Conservation (phyloP, 352 stramenopile genomes). For the Peronospora destructor region DNA sequence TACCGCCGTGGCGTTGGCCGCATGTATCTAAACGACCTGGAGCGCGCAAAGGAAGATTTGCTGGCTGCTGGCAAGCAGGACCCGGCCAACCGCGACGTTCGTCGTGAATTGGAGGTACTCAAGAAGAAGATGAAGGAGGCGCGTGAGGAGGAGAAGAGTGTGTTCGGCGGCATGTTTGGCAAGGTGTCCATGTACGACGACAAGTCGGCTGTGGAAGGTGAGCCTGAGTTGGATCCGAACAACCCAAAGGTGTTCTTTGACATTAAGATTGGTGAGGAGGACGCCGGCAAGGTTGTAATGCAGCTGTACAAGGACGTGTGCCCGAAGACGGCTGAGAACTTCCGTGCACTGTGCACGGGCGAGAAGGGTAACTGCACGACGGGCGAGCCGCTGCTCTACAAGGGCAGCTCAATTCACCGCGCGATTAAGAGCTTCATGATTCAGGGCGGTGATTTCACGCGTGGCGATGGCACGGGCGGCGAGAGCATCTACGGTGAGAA, state of each 20-base stretch:
- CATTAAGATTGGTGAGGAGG: slow-evolving; percentile 88
- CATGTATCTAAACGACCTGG: slow-evolving; percentile 80
- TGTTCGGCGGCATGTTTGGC: slow-evolving; percentile 94
- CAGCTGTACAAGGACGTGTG: slow-evolving; percentile 94
- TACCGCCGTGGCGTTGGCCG: slow-evolving; percentile 78
- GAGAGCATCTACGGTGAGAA: slow-evolving; percentile 92
- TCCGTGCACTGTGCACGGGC: slow-evolving; percentile 96
- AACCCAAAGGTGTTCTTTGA: slow-evolving; percentile 99
- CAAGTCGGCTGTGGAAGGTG: slow-evolving; percentile 82
- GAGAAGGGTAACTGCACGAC: slow-evolving; percentile 89
- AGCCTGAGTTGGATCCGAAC: slow-evolving; percentile 58
- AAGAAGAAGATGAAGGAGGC: slow-evolving; percentile 86
- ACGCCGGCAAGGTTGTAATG: slow-evolving; percentile 90
- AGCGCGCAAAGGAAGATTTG: slow-evolving; percentile 83
- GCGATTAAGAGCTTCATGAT: slow-evolving; percentile 95
- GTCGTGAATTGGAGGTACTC: slow-evolving; percentile 62
- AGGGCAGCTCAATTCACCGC: slow-evolving; percentile 95
- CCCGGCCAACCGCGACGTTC: slow-evolving; percentile 76
- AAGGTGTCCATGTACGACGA: slow-evolving; percentile 97
- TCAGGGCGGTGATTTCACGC: slow-evolving; percentile 95
- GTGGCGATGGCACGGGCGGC: slow-evolving; percentile 92
- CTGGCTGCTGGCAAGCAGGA: slow-evolving; percentile 76
- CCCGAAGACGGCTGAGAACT: slow-evolving; percentile 97
- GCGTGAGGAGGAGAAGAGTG: slow-evolving; percentile 93
- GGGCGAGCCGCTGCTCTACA: slow-evolving; percentile 93